Base-by-base conservation (phyloP, 352 stramenopile species). In the Thraustochytrium sp. region DNA sequence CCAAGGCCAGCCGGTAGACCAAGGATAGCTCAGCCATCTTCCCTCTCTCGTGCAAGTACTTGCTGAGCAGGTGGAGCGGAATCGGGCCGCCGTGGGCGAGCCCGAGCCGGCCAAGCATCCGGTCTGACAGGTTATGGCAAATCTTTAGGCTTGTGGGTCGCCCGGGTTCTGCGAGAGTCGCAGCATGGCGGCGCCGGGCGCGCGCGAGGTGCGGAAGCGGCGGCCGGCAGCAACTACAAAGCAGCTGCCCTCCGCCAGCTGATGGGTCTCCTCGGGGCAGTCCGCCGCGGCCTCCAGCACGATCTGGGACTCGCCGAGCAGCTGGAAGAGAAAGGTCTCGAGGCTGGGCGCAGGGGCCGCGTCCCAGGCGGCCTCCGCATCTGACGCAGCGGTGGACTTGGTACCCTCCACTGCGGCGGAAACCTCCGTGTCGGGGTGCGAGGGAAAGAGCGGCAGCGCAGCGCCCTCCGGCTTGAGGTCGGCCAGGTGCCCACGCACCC, bases 271-370 rank as follows among this genome's bases (percentile, higher is more conserved):
- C n/a, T 23, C 34, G 23, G 18, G 26, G 9, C 36, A 5, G 13
- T 73, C 61, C 13, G 8, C 5, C 36, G 36, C 68, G 36, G 54
- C 11, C 68, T 80, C 8, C 13, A 80, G 44, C 21, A 23, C 23
- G 23, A 80, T 36, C 29, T 23, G 18, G 13, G 68, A 68, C 16
- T 63, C 31, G 21, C 68, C 68, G 34, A 48, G 44, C 8, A 80
- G 68, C 53, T 80, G 68, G 18, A 80, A 8, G 18, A 80, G 34
- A 44, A 80, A 0, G 13, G 34, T 75, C 68, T 80, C 68, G 21
- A 80, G 37, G 11, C 9, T 31, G 26, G 68, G 26, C 1, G 34
- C 38, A 0, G 68, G 42, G 8, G 68, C 23, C 31, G 68, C 40
- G 9, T 31, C 9, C 68, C 68, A 80, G 8, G 23, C 46, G 36